Evolutionary conservation across 2,329 filamentous ascomycete species (phyloP).

Genomic region (Hortaea werneckii): DNA sequence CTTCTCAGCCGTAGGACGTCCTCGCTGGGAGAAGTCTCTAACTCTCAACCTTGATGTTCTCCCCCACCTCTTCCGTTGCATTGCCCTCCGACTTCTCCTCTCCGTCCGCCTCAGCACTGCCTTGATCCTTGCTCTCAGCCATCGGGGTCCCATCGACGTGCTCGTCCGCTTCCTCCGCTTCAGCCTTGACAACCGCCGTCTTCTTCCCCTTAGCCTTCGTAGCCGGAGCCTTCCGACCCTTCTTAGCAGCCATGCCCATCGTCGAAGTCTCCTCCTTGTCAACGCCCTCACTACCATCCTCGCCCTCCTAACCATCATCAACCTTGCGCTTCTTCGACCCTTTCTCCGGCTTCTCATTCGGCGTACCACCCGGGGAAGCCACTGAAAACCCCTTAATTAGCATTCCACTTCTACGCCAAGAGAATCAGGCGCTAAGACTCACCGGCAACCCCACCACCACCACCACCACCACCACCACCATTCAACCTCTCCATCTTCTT

Average conservation of each 20-base stretch:
- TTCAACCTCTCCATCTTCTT: slow-evolving; percentile 27
- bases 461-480: too few species aligned
- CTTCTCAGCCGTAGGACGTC: too few species aligned
- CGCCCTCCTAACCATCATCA: not conserved
- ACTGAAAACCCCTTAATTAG: too few species aligned
- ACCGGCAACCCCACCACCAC: not conserved
- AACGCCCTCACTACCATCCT: not conserved
- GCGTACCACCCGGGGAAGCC: too few species aligned
- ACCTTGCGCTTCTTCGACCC: slow-evolving; percentile 3
- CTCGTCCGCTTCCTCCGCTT: not conserved
- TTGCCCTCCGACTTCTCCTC: too few species aligned
- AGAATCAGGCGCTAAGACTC: too few species aligned
- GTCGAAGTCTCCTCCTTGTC: not conserved
- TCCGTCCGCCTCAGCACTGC: too few species aligned
- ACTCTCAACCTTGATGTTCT: too few species aligned
- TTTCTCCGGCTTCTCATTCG: not conserved
- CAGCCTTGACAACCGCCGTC: not conserved
- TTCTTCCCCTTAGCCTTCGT: not conserved
- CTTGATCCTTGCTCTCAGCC: too few species aligned
- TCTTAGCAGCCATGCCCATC: slow-evolving; percentile 1
- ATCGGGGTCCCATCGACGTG: not conserved
- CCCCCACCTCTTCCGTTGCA: too few species aligned
- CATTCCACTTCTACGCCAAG: too few species aligned
- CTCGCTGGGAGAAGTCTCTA: too few species aligned
- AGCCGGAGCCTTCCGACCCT: slow-evolving; percentile 1